Evolutionary conservation across 352 stramenopile genomes (phyloP).

Genomic region (Phytophthora melonis): DNA sequence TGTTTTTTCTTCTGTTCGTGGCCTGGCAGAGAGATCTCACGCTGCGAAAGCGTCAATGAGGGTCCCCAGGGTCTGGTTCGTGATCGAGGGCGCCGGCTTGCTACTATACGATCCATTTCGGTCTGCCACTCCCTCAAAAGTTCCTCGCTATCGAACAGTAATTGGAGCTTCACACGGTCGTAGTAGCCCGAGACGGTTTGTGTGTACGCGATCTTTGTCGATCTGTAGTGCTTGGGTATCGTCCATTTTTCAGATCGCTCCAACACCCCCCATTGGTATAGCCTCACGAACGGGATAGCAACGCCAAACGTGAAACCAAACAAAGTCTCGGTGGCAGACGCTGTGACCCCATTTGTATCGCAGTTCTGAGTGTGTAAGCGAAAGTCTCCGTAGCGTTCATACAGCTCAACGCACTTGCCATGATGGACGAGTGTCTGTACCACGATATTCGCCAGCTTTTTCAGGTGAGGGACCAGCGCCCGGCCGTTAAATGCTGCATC

Average conservation of each 20-base stretch:
- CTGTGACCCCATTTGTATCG: no score
- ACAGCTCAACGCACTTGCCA: not conserved
- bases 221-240: not conserved
- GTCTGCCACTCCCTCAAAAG: not conserved
- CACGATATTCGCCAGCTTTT: not conserved
- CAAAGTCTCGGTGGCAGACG: no score
- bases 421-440: not conserved
- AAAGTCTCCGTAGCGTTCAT: not conserved
- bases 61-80: not conserved
- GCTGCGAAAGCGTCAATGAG: not conserved
- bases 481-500: no score
- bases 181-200: not conserved
- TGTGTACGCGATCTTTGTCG: not conserved
- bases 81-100: not conserved
- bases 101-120: not conserved
- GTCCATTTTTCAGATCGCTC: not conserved
- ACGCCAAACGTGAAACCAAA: no score
- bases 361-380: not conserved
- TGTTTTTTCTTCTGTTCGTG: no score
- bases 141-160: not conserved
- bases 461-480: not conserved
- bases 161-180: not conserved
- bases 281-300: not conserved
- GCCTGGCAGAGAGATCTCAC: not conserved
- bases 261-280: not conserved